Conservation (phyloP, 805 yeast genomes). For the Schwanniomyces vanrijiae region DNA sequence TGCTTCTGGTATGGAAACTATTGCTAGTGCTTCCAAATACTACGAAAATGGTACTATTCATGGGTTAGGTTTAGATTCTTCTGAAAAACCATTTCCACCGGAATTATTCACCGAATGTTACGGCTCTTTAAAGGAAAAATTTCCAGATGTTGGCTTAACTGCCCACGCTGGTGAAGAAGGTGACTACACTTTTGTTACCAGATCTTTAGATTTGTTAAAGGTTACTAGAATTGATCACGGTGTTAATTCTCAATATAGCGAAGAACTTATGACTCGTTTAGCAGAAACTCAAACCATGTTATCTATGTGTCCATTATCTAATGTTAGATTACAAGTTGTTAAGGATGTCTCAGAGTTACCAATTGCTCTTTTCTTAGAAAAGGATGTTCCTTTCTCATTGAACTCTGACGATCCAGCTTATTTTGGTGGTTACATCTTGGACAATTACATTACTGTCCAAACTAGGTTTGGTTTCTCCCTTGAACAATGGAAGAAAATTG, state of each 20-base stretch:
- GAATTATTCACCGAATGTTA: conserved; percentile 66
- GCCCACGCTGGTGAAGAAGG: conserved; percentile 95
- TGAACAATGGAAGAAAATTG: conserved; percentile 63
- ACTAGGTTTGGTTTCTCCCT: conserved; percentile 59
- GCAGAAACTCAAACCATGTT: conserved; percentile 57
- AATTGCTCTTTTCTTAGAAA: conserved; percentile 56
- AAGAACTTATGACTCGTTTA: conserved; percentile 53
- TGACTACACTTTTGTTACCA: conserved; percentile 63
- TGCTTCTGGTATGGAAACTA: conserved; percentile 54
- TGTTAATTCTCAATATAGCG: conserved; percentile 59
- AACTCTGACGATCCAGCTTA: conserved; percentile 57
- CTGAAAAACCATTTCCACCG: conserved; percentile 80
- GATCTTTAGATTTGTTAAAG: conserved; percentile 56
- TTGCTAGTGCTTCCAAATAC: conserved; percentile 52
- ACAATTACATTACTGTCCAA: conserved; percentile 69
- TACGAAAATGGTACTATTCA: conserved; percentile 59
- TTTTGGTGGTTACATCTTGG: conserved; percentile 81
- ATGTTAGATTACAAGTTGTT: conserved; percentile 74
- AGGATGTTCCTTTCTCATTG: conserved; percentile 67
- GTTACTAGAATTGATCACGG: conserved; percentile 83
- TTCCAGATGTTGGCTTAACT: conserved; percentile 60
- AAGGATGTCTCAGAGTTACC: conserved; percentile 68
- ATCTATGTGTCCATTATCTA: conserved; percentile 76
- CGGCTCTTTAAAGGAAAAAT: conserved; percentile 42
- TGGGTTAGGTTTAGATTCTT: conserved; percentile 81